Evolutionary conservation across 306 rosid species (phyloP).

Genomic region (Begonia fuchsioides): DNA sequence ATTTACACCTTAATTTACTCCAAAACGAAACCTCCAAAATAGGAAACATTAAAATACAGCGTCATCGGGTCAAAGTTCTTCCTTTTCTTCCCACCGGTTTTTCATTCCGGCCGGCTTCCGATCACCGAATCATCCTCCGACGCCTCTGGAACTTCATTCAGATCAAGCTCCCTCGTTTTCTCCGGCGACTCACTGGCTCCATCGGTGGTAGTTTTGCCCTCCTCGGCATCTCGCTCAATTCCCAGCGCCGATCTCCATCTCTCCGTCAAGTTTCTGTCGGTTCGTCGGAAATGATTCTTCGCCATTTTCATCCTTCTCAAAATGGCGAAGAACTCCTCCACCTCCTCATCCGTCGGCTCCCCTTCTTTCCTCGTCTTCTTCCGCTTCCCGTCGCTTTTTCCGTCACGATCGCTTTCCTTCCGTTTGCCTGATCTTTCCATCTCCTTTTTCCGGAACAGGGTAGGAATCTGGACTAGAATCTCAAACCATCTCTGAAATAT

Average conservation of each 20-base stretch:
- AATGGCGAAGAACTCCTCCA: slow-evolving; percentile 62
- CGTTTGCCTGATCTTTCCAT: slow-evolving; percentile 11
- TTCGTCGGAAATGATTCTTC: slow-evolving; percentile 38
- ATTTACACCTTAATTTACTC: no score
- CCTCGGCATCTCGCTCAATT: not conserved
- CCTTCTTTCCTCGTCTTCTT: slow-evolving; percentile 7
- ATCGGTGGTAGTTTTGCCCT: not conserved
- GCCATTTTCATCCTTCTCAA: slow-evolving; percentile 59
- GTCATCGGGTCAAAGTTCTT: no score
- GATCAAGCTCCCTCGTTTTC: no score
- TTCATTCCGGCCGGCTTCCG: no score
- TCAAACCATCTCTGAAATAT: no score
- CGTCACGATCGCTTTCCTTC: slow-evolving; percentile 8
- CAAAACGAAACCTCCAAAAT: no score
- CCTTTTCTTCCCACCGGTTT: no score
- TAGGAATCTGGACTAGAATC: no score
- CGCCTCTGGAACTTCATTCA: no score
- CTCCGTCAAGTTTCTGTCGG: slow-evolving; percentile 1
- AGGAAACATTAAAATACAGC: no score
- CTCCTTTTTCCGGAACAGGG: no score
- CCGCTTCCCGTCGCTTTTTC: slow-evolving; percentile 5
- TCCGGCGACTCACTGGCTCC: not conserved
- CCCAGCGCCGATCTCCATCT: not conserved
- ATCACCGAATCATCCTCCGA: no score
- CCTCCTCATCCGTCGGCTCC: slow-evolving; percentile 53